Evolutionary conservation across 2,329 filamentous ascomycete genomes (phyloP), one percentile per base, ranked within the genome.

Genomic region (Aureobasidium musti): DNA sequence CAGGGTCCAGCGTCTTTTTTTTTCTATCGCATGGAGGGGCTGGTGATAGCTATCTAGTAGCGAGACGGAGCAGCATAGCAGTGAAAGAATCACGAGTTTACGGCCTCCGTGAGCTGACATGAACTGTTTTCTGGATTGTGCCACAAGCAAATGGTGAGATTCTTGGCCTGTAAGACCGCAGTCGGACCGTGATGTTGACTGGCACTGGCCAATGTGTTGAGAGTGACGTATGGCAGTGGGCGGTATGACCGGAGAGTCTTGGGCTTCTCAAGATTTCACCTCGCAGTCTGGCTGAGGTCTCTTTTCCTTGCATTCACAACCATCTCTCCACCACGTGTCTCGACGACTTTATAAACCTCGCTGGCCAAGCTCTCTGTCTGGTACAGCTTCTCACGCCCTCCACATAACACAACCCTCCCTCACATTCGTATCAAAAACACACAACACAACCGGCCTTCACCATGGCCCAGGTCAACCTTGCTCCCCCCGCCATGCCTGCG

Each of bases 391-490:
- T 35, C 26, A 21, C 37, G 19, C 47, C 8, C 37, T 43, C 26
- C 8, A 43, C 43, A 35, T 23, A 23, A 53, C 19, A 23, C 49
- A 43, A 54, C 19, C 19, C n/a, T 23, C 8, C 21, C 26, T 45
- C 50, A 47, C 45, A 19, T 41, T 39, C 49, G 59, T 30, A 50
- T 52, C 10, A 41, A 35, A 47, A 63, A 52, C n/a, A 52, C 41
- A 50, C 59, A 50, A 13, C 17, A 26, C 50, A 57, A n/a, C 2
- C 7, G 49, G n/a, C 33, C 64, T 43, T 43, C 28, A 54, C 45
- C 67, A 68, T 68, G 67, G 67, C 67, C 30, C 67, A 68, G 35
- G 61, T 66, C 52, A 68, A 65, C 50, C 45, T 68, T 26, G 57
- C 66, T 28, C 59, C 66, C 28, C 28, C 66, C 21, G 52, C 49